These are phyloP conservation scores for Backusella tarrabulga DNA, from an alignment of 192 early-diverging fungal genomes.

Conservation along the genomic window DNA sequence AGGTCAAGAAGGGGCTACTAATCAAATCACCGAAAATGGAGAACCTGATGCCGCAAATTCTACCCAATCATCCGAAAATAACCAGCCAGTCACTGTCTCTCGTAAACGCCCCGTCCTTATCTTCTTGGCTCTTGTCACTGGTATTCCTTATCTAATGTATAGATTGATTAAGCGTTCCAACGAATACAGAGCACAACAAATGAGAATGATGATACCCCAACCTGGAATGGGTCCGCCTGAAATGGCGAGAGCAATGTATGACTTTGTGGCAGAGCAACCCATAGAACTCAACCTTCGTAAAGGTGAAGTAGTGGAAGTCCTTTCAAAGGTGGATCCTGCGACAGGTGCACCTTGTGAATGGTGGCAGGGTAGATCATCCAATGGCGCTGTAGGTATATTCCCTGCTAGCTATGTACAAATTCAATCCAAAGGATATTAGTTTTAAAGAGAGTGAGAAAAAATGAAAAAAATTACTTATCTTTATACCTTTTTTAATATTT, in stretches of 20 bases:
- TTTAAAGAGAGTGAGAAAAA: background rate
- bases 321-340: conserved; percentile 74
- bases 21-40: conserved; percentile 56
- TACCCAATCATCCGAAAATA: background rate
- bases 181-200: conserved; percentile 36
- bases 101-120: conserved; percentile 70
- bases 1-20: conserved; percentile 43
- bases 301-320: conserved; percentile 88
- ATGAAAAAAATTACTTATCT: background rate
- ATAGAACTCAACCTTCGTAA: conserved; percentile 80
- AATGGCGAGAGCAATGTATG: conserved; percentile 87
- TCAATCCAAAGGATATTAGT: conserved; percentile 60
- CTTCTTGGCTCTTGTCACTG: conserved; percentile 83
- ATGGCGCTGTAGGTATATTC: conserved; percentile 85
- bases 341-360: conserved; percentile 78
- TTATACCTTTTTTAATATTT: conserved; percentile 2
- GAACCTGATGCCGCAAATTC: conserved; percentile 17
- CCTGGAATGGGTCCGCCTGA: conserved; percentile 60
- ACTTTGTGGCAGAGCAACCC: conserved; percentile 73
- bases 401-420: conserved; percentile 89
- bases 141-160: conserved; percentile 90
- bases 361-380: conserved; percentile 87
- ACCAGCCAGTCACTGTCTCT: conserved; percentile 37
- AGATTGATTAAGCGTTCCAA: conserved; percentile 72
- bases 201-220: conserved; percentile 11